phyloP scores from a whole-genome alignment of 1,139 yeast species.

The Nakaseomyces sp. region DNA sequence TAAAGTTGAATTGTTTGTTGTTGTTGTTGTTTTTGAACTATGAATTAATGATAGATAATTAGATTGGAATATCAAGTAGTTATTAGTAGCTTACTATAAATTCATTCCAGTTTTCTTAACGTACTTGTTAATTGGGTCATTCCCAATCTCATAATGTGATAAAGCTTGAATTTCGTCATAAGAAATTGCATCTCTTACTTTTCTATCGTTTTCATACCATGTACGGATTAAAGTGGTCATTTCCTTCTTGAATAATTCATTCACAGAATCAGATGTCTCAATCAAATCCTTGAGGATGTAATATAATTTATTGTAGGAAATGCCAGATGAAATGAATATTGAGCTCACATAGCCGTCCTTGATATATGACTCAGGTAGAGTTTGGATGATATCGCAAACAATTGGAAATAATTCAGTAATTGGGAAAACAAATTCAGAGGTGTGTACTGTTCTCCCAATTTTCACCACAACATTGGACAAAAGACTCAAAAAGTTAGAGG shows the following conservation, averaged over 20 bases:
- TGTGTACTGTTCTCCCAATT: constrained; percentile 43
- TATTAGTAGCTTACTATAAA: neutral
- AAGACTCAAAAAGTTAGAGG: constrained; percentile 31
- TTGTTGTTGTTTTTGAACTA: no score
- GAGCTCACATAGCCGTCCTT: constrained; percentile 52
- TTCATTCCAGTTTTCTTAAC: constrained; percentile 24
- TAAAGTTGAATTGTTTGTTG: no score
- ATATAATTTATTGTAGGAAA: constrained; percentile 60
- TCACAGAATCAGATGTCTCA: constrained; percentile 51
- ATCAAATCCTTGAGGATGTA: constrained; percentile 58
- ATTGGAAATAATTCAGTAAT: constrained; percentile 61
- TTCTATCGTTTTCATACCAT: constrained; percentile 61
- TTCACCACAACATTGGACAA: constrained; percentile 36
- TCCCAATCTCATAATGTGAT: constrained; percentile 24
- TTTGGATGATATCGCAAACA: constrained; percentile 31
- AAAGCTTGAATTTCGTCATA: constrained; percentile 23
- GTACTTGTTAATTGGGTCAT: constrained; percentile 30
- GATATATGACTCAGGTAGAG: constrained; percentile 36
- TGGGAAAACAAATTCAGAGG: constrained; percentile 72
- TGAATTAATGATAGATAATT: no score
- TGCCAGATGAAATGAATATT: constrained; percentile 68
- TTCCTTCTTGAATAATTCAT: constrained; percentile 41
- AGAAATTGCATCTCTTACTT: constrained; percentile 47
- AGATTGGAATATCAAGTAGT: no score
- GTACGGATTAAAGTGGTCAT: constrained; percentile 53